Base-by-base conservation (phyloP, 139 green algal genomes). In the Spirogloea muscicola region DNA sequence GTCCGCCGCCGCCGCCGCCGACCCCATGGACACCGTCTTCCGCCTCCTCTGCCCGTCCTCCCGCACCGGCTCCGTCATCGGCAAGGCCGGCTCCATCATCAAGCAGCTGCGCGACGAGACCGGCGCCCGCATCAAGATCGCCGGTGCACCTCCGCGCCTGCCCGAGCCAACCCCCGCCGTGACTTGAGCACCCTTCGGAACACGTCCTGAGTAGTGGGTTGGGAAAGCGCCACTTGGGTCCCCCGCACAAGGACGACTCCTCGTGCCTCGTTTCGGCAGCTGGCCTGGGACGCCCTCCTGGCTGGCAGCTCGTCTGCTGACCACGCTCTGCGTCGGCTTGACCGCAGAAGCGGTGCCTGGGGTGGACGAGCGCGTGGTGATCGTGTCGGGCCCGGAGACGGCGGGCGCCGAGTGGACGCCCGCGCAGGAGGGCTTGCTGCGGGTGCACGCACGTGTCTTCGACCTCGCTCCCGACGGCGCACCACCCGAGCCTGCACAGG, bases 1-100 rank as follows among this genome's bases (percentile, higher is more conserved):
- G n/a, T n/a, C n/a, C n/a, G n/a, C n/a, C n/a, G n/a, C n/a, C n/a
- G n/a, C n/a, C n/a, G n/a, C n/a, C n/a, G n/a, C n/a, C n/a, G n/a
- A n/a, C n/a, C n/a, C n/a, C n/a, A n/a, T n/a, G 21, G 74, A 80
- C 55, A 58, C 61, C 36, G 76, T 81, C 1, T 68, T 75, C 40
- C 37, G 76, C 6, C 10, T 83, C 21, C 70, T 83, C 13, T 67
- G 49, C 64, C 40, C 42, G 13, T 38, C 16, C 16, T 52, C 3
- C 27, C 43, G 37, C 9, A 61, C 58, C 25, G 68, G 68, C 25
- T 55, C 25, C 6, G 61, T 83, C 9, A 84, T 84, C 49, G 77
- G 65, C 16, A 74, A 84, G 59, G 44, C 27, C 3, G 64, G 65
- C 25, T 25, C 40, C 10, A 51, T 77, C 37, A 65, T 84, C 18